Base-by-base conservation (phyloP, 2,329 filamentous ascomycete species). In the Colletotrichum sp. region DNA sequence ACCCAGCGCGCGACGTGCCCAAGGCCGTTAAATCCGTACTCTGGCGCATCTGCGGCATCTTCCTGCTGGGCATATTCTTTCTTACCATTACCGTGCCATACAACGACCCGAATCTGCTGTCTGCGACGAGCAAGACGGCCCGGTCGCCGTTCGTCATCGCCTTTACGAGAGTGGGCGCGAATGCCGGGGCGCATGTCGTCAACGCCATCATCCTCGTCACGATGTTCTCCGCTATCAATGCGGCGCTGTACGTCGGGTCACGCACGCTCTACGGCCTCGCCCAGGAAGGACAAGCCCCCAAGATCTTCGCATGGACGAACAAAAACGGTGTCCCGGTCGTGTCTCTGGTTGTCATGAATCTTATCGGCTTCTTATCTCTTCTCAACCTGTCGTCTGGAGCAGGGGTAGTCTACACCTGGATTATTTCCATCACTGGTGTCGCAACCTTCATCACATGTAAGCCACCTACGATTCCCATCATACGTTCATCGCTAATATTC, bases 231-330 rank as follows among this genome's bases (percentile, higher is more conserved):
- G 87, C 88, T 4, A 85, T 86, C 18, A 91, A 91, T 78, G 87
- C 86, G 48, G 88, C 87, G 1, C 86, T 91, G 52, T 91, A 91
- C 78, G 89, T 91, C 61, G 88, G 87, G 8, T 89, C 88, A 1
- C 86, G 90, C n/a, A 90, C 89, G 0, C 81, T 92, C 2, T 83
- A 90, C 3, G 90, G 88, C 79, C 88, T 91, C 84, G 88, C 89
- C 2, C 85, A 88, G 16, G 85, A 85, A 16, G 83, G 85, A 16
- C 88, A 89, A 78, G 90, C 90, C 1, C 90, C 90, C 0, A 83
- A 81, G 7, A 87, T 91, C 77, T 84, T 91, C 13, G 62, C 86
- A n/a, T 85, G 85, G 68, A 89, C 89, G 2, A 89, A 88, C 67
- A 82, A 82, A 8, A 84, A 85, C 6, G 89, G 89, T 21, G 88